phyloP scores from a whole-genome alignment of 31 red algal genomes.

The Endocladia muricata region DNA sequence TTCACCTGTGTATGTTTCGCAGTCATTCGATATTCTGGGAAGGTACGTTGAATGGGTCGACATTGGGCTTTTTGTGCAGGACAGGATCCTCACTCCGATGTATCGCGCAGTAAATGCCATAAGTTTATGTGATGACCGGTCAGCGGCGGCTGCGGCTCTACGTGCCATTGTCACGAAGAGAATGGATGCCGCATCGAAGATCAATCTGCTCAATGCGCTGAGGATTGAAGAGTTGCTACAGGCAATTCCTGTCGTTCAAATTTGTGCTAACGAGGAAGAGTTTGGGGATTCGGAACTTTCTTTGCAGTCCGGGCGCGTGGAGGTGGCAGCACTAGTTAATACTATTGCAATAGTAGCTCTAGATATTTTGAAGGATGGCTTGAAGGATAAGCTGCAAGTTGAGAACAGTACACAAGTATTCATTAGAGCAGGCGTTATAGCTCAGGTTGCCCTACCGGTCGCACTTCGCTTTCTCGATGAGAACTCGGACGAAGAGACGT shows the following conservation, averaged over 20 bases:
- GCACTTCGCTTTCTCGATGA: conserved; percentile 51
- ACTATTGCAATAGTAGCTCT: conserved; percentile 57
- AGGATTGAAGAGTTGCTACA: conserved; percentile 54
- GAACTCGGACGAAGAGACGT: conserved; percentile 59
- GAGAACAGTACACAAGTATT: conserved; percentile 1
- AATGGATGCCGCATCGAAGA: conserved; percentile 62
- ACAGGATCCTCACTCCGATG: conserved; percentile 46
- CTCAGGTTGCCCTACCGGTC: conserved; percentile 41
- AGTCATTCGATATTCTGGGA: conserved; percentile 67
- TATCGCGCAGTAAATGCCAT: conserved; percentile 48
- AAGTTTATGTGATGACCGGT: conserved; percentile 11
- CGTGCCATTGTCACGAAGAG: conserved; percentile 73
- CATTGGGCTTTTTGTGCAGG: conserved; percentile 59
- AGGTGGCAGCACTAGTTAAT: conserved; percentile 85
- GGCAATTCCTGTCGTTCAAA: conserved; percentile 33
- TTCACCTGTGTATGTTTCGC: conserved; percentile 1
- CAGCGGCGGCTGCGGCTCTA: conserved; percentile 57
- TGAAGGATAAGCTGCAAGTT: conserved; percentile 28
- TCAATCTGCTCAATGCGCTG: conserved; percentile 57
- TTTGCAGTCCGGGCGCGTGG: conserved; percentile 50
- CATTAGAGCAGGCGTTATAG: conserved; percentile 20
- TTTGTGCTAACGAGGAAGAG: conserved; percentile 17
- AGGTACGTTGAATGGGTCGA: conserved; percentile 91
- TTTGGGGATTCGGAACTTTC: conserved; percentile 33
- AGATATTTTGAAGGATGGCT: conserved; percentile 48